Evolutionary conservation across 352 stramenopile genomes (phyloP).

Genomic region (Phytopythium ostracodes): DNA sequence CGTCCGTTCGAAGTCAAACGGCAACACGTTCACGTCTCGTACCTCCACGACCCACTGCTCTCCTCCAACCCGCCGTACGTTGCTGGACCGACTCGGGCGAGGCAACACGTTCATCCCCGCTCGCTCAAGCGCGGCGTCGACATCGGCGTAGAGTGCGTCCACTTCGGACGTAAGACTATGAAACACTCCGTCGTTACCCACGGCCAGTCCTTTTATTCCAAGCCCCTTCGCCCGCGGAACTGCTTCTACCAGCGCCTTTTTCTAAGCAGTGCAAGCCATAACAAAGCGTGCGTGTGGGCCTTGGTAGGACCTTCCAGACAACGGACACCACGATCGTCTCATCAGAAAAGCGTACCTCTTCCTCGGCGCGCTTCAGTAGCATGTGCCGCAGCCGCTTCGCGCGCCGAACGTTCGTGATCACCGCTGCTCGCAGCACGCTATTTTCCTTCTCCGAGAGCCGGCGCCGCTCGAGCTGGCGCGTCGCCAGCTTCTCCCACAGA

Average conservation of each 20-base stretch:
- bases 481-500: slow-evolving; percentile 1
- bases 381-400: slow-evolving; percentile 2
- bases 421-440: not conserved
- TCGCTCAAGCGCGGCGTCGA: not conserved
- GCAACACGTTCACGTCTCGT: not conserved
- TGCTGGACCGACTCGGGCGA: not conserved
- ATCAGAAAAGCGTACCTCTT: not conserved
- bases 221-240: not conserved
- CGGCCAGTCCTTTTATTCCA: not conserved
- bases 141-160: not conserved
- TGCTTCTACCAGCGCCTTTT: not conserved
- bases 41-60: not conserved
- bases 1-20: not conserved
- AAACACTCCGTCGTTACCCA: not conserved
- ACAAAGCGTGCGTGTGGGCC: not conserved
- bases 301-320: not conserved
- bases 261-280: not conserved
- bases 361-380: not conserved
- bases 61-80: not conserved
- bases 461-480: not conserved
- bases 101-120: not conserved
- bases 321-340: too few species aligned
- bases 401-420: not conserved
- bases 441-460: slow-evolving; percentile 1
- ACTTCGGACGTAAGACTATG: not conserved